Percentiles rank a stretch among this genome's conserved stretches.
These are phyloP conservation scores for Neurospora pannonica DNA, from an alignment of 495 filamentous ascomycete genomes.

Conservation along the genomic window DNA sequence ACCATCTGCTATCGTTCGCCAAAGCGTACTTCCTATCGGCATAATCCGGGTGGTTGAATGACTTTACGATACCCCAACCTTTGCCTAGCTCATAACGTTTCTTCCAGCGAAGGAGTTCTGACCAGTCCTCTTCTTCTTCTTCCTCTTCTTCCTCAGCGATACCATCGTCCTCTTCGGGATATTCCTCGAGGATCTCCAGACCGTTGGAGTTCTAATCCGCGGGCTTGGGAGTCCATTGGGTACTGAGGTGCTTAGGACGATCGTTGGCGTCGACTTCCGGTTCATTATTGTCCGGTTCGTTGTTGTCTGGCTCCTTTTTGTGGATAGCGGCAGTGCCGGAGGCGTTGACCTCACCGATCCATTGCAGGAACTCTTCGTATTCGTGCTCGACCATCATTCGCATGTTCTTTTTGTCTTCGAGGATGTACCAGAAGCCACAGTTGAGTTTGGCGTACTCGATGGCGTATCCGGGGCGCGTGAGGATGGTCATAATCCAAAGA, in stretches of 20 bases:
- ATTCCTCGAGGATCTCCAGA: neutral
- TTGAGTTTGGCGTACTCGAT: neutral
- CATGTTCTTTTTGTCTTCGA: neutral
- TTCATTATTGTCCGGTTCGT: neutral
- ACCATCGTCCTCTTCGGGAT: neutral
- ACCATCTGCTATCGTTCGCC: neutral
- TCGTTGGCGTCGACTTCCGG: neutral
- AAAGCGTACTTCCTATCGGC: neutral
- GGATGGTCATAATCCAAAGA: neutral
- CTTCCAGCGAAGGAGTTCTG: neutral
- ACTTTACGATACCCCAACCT: neutral
- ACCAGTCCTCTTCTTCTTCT: neutral
- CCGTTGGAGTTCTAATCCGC: neutral
- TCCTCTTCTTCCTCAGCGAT: neutral
- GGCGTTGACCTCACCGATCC: neutral
- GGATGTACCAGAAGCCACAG: neutral
- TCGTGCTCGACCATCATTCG: neutral
- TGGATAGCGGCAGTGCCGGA: neutral
- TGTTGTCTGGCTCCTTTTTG: neutral
- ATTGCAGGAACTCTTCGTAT: neutral
- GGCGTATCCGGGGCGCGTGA: neutral
- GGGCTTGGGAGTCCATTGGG: neutral
- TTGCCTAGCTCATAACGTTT: neutral
- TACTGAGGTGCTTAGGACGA: neutral
- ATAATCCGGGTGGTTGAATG: neutral